phyloP scores from a whole-genome alignment of 1,284 basidiomycete species.

The Cryptococcus amylolentus region DNA sequence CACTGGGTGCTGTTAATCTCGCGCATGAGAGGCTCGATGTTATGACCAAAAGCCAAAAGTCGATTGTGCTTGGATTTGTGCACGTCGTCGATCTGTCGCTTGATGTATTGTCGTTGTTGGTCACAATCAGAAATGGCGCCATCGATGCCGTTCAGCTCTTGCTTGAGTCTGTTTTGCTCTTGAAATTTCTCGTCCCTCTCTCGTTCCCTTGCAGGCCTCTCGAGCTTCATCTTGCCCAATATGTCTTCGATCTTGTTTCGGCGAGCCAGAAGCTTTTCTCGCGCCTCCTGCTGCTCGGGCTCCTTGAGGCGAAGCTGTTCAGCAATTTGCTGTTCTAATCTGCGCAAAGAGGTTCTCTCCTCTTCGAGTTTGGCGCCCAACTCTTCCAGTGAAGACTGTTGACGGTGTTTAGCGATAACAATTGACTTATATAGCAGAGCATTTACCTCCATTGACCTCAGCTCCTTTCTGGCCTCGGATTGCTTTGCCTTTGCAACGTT shows the following conservation, averaged over 20 bases:
- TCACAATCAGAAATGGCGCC: neutral
- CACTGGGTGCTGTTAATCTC: constrained; percentile 61
- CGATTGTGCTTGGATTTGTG: constrained; percentile 52
- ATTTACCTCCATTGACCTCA: constrained; percentile 5
- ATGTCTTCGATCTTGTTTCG: constrained; percentile 11
- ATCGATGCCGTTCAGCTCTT: neutral
- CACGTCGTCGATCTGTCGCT: constrained; percentile 18
- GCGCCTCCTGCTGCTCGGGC: constrained; percentile 6
- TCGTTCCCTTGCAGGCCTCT: constrained; percentile 9
- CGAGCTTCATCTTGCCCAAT: constrained; percentile 3
- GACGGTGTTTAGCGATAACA: too few relatives aligned
- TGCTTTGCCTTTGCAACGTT: constrained; percentile 66
- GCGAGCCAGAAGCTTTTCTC: constrained; percentile 1
- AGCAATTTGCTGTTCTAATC: constrained; percentile 11
- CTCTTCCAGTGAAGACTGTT: neutral
- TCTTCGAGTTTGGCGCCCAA: neutral
- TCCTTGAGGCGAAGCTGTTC: constrained; percentile 9
- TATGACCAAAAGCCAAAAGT: constrained; percentile 51
- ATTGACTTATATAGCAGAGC: neutral
- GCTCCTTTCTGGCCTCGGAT: constrained; percentile 55
- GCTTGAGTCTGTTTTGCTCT: constrained; percentile 2
- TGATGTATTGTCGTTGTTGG: constrained; percentile 1
- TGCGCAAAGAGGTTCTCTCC: constrained; percentile 1
- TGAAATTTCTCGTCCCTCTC: constrained; percentile 2
- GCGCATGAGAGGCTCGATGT: constrained; percentile 50